Evolutionary conservation across 1,139 yeast genomes (phyloP).

Genomic region (Taiozyma sp.): DNA sequence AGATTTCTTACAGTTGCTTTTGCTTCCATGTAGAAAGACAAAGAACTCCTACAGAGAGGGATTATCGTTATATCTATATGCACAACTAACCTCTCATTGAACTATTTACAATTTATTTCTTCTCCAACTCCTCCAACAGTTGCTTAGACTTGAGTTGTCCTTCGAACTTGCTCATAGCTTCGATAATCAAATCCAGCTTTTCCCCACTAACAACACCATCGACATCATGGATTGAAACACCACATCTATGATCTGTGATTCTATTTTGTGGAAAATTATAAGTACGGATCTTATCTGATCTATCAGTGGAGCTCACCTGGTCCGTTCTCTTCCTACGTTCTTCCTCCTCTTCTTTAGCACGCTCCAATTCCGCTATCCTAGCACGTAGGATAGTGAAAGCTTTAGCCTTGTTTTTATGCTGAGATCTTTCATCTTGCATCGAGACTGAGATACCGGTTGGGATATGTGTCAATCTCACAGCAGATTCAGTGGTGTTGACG

Average conservation of each 20-base stretch:
- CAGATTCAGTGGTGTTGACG: conserved; percentile 96
- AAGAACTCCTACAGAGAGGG: neutral
- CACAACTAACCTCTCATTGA: neutral
- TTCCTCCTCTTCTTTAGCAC: conserved; percentile 56
- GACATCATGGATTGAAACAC: conserved; percentile 72
- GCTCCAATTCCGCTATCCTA: conserved; percentile 76
- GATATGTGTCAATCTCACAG: conserved; percentile 86
- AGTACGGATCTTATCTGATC: conserved; percentile 92
- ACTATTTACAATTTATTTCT: neutral
- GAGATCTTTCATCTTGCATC: conserved; percentile 95
- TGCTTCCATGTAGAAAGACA: neutral
- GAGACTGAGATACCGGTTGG: conserved; percentile 88
- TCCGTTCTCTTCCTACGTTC: conserved; percentile 70
- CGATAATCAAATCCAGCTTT: conserved; percentile 58
- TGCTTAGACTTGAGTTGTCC: conserved; percentile 40
- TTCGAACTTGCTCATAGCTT: conserved; percentile 45
- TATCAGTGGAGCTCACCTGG: conserved; percentile 84
- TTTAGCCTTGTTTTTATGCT: conserved; percentile 92
- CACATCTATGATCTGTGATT: conserved; percentile 91
- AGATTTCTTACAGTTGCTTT: neutral
- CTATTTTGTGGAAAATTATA: conserved; percentile 91
- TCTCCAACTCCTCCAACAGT: conserved; percentile 26
- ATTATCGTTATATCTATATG: neutral
- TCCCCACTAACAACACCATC: conserved; percentile 75
- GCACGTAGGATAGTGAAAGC: conserved; percentile 83